phyloP scores from a whole-genome alignment of 2,329 filamentous ascomycete genomes.

The Canariomyces notabilis region DNA sequence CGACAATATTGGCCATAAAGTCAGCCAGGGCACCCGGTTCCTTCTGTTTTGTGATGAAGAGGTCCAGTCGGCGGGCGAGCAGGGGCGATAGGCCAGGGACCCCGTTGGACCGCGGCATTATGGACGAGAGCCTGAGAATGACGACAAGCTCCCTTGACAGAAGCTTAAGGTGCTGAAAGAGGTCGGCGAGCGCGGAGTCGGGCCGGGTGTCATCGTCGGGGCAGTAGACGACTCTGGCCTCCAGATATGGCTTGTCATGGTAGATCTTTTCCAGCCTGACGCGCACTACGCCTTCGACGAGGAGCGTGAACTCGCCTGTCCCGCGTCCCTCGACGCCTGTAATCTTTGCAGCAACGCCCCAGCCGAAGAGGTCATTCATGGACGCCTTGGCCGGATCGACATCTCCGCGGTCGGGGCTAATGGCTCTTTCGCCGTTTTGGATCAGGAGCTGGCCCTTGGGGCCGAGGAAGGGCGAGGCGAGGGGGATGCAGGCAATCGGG shows the following conservation, averaged over 20 bases:
- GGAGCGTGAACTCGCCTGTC: constrained; percentile 70
- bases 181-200: constrained; percentile 60
- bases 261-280: constrained; percentile 69
- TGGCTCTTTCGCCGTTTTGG: constrained; percentile 54
- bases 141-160: constrained; percentile 82
- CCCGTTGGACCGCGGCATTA: constrained; percentile 66
- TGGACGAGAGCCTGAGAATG: constrained; percentile 74
- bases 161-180: constrained; percentile 77
- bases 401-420: constrained; percentile 40
- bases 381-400: constrained; percentile 55
- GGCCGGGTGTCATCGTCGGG: constrained; percentile 59
- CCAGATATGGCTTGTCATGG: constrained; percentile 79
- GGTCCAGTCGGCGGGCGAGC: constrained; percentile 79
- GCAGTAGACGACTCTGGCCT: constrained; percentile 69
- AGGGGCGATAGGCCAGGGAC: constrained; percentile 69
- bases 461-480: constrained; percentile 69
- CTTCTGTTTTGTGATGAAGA: constrained; percentile 80
- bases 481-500: constrained; percentile 80
- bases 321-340: constrained; percentile 71
- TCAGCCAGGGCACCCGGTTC: constrained; percentile 83
- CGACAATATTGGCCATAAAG: constrained; percentile 92
- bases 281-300: constrained; percentile 80
- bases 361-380: constrained; percentile 72
- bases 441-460: constrained; percentile 72
- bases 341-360: constrained; percentile 76